Conservation (phyloP, 1,139 yeast genomes). For the Pichia sorboxylosa region DNA sequence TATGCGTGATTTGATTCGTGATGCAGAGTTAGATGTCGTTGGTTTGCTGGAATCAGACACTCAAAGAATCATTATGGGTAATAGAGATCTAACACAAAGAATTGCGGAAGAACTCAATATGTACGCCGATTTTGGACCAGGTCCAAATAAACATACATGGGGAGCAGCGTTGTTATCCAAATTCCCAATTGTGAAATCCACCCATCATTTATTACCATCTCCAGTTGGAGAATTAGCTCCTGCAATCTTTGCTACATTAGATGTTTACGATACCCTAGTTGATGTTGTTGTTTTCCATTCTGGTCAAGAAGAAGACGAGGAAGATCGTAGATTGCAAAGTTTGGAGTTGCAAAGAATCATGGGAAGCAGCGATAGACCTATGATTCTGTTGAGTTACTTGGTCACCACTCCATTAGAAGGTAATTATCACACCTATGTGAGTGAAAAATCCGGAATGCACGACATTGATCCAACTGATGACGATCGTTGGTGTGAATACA, state of each 20-base stretch:
- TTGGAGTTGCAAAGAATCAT: conserved; percentile 64
- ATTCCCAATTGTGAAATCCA: conserved; percentile 82
- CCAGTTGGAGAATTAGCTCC: conserved; percentile 98
- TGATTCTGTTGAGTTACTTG: conserved; percentile 74
- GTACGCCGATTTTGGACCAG: conserved; percentile 96
- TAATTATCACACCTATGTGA: conserved; percentile 83
- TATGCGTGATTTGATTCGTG: conserved; percentile 72
- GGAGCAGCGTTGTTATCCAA: conserved; percentile 87
- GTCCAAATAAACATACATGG: conserved; percentile 97
- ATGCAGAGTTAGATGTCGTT: conserved; percentile 80
- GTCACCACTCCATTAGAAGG: conserved; percentile 83
- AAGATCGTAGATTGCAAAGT: conserved; percentile 83
- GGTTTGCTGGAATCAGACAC: conserved; percentile 91
- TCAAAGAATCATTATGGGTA: conserved; percentile 88
- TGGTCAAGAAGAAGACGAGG: conserved; percentile 95
- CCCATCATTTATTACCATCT: conserved; percentile 85
- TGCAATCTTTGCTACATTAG: conserved; percentile 91
- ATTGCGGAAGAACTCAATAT: conserved; percentile 87
- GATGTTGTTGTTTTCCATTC: conserved; percentile 96
- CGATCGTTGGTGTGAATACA: conserved; percentile 98
- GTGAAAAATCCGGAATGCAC: conserved; percentile 73
- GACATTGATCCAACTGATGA: conserved; percentile 90
- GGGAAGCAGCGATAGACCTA: conserved; percentile 69
- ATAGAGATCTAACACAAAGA: conserved; percentile 84
- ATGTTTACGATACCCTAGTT: conserved; percentile 73